phyloP scores from a whole-genome alignment of 768 basidiomycete species.

The Leccinum pellstonianum region DNA sequence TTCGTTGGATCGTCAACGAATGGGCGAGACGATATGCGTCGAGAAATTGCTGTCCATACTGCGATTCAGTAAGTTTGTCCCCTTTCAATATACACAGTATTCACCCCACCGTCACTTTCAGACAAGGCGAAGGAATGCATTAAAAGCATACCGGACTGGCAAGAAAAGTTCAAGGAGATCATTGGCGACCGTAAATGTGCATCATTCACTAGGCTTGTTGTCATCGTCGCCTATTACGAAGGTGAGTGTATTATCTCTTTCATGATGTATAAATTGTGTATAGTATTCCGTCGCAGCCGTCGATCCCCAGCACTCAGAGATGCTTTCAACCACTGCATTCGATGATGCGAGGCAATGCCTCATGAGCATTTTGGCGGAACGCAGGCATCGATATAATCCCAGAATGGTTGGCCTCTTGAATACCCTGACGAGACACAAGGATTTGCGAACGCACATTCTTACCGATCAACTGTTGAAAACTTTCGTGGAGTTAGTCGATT shows the following conservation, averaged over 20 bases:
- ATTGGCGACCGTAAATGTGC: not conserved
- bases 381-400: conserved; percentile 19
- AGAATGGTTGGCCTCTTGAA: conserved; percentile 23
- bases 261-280: not conserved
- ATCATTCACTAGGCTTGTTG: not conserved
- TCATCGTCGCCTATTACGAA: conserved; percentile 16
- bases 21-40: not conserved
- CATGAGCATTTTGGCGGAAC: conserved; percentile 5
- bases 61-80: not conserved
- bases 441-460: conserved; percentile 16
- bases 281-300: conserved; percentile 2
- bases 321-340: conserved; percentile 1
- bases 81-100: not conserved
- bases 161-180: not conserved
- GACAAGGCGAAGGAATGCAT: not conserved
- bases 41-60: not conserved
- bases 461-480: conserved; percentile 11
- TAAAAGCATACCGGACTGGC: not conserved
- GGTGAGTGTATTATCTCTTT: conserved; percentile 8
- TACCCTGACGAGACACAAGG: conserved; percentile 20
- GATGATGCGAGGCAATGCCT: conserved; percentile 19
- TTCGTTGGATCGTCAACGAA: not conserved
- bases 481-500: conserved; percentile 16
- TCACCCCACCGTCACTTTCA: not conserved
- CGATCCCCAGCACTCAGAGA: not conserved